These are phyloP conservation scores for Cryptococcus wingfieldii DNA, from an alignment of 1,284 basidiomycete genomes.

Conservation along the genomic window DNA sequence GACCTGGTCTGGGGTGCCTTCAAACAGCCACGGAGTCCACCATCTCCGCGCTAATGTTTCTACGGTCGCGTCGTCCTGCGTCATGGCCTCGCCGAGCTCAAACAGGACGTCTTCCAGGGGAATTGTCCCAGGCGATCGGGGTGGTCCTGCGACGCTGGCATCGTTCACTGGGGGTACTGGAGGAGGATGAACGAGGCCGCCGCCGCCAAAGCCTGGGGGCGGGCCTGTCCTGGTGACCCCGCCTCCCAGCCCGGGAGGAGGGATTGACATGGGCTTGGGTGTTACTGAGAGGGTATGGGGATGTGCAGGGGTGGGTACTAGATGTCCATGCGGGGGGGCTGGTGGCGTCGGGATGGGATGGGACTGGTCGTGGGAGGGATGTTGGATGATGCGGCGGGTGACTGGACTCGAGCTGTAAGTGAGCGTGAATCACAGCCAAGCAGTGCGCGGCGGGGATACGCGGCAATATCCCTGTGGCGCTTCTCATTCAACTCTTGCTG, in stretches of 20 bases:
- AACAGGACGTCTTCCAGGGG: slow-evolving; percentile 47
- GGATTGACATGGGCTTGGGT: slow-evolving; percentile 27
- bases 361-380: no score
- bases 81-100: slow-evolving; percentile 48
- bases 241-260: slow-evolving; percentile 47
- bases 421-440: no score
- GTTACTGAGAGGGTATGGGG: slow-evolving; percentile 7
- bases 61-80: slow-evolving; percentile 46
- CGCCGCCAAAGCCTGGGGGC: slow-evolving; percentile 43
- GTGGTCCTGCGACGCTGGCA: slow-evolving; percentile 24
- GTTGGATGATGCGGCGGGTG: no score
- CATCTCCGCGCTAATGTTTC: slow-evolving; percentile 44
- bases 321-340: slow-evolving; percentile 9
- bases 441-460: no score
- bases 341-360: no score
- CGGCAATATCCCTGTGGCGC: no score
- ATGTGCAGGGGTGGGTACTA: slow-evolving; percentile 6
- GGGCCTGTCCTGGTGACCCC: slow-evolving; percentile 44
- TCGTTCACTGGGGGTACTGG: slow-evolving; percentile 10
- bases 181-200: background rate
- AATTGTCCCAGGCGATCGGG: slow-evolving; percentile 33
- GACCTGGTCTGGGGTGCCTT: slow-evolving; percentile 20
- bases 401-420: background rate
- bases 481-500: no score
- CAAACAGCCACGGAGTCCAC: slow-evolving; percentile 42